Evolutionary conservation across 2,329 filamentous ascomycete species (phyloP).

Genomic region (Eurotiales sp.): DNA sequence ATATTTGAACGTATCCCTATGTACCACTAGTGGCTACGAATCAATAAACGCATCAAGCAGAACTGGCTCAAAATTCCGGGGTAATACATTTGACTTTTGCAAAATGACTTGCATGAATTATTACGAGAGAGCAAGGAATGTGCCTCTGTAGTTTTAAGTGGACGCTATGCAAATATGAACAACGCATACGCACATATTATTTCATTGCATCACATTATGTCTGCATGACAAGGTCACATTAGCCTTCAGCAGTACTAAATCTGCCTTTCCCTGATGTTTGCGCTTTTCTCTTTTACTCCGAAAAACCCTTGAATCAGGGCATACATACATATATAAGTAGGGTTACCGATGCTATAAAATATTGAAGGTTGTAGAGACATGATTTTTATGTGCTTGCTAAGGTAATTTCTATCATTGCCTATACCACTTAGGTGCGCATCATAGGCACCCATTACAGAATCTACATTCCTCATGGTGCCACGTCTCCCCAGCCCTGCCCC

Average conservation of each 20-base stretch:
- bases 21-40: background rate
- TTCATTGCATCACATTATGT: background rate
- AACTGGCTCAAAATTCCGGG: background rate
- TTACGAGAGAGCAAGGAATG: background rate
- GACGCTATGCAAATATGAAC: background rate
- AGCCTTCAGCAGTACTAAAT: background rate
- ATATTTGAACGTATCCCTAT: background rate
- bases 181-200: constrained; percentile 4
- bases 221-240: constrained; percentile 4
- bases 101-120: background rate
- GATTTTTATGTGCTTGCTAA: background rate
- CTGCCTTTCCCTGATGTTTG: background rate
- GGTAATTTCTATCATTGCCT: background rate
- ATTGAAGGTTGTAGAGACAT: background rate
- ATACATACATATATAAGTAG: background rate
- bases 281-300: background rate
- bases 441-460: background rate
- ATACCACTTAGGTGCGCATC: background rate
- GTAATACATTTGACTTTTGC: background rate
- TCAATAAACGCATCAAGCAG: background rate
- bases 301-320: background rate
- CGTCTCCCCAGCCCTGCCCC: background rate
- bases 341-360: background rate
- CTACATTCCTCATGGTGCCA: background rate
- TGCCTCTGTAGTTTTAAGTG: background rate